Evolutionary conservation across 805 yeast species (phyloP), one percentile per base, ranked within the genome.

Genomic region (Kockiozyma suomiensis): DNA sequence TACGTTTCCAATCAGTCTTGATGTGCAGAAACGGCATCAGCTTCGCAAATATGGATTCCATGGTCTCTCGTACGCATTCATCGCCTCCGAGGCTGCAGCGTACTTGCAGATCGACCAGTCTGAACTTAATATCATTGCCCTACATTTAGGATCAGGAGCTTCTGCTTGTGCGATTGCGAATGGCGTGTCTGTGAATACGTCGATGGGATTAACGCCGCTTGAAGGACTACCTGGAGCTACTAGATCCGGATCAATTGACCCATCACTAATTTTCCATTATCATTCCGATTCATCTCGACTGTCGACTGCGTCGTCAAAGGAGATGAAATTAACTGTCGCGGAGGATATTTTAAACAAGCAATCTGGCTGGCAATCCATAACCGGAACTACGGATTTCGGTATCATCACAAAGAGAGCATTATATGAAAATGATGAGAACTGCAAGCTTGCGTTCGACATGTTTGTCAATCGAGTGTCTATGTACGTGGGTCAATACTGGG

Each of bases 191-290:
- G 19, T 64, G 23, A 58, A 64, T 37, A 64, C 67, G 15, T 61
- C 67, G n/a, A 64, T 64, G 67, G 67, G 67, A 13, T 61, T 64
- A 12, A 64, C 67, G 5, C 67, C 67, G 4, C 66, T 64, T 3
- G 67, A 64, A 23, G 67, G 67, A 2, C 64, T 64, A 15, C 67
- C 67, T n/a, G 67, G 67, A 4, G 67, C 66, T 8, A 64, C 67
- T 12, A 41, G 67, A 13, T 62, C 66, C n/a, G 67, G 67, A n/a
- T 49, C 58, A 17, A 38, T 64, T 25, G 67, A 64, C 25, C 67
- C 67, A 1, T 61, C 66, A 21, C 54, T 62, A 7, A 58, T 62
- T 23, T 64, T 64, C 61, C 67, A 64, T 35, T 58, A 57, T 32
- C 59, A 50, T 28, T 35, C 61, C 1, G 62, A 64, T 54, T 48